Percentiles rank a stretch among this genome's conserved stretches.
Evolutionary conservation across 2,329 filamentous ascomycete species (phyloP).

Genomic region (Fusarium sp.): DNA sequence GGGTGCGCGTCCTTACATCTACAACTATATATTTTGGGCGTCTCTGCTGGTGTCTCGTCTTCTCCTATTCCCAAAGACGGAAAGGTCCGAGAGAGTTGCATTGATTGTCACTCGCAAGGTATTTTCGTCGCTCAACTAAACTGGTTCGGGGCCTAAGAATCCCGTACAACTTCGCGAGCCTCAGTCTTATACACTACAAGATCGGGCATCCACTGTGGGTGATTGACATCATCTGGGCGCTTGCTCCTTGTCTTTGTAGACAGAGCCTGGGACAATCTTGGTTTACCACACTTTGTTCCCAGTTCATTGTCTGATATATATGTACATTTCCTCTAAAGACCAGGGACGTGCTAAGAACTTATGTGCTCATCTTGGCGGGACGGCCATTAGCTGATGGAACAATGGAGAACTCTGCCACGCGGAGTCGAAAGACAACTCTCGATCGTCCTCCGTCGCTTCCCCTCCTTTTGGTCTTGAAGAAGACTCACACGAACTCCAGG

Average conservation of each 20-base stretch:
- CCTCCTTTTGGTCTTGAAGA: background rate
- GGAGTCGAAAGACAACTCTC: background rate
- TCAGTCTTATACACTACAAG: background rate
- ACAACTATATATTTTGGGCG: background rate
- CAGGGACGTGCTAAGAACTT: background rate
- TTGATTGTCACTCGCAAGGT: background rate
- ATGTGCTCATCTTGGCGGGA: background rate
- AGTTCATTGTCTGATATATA: background rate
- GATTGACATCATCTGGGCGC: background rate
- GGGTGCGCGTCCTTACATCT: background rate
- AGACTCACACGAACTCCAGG: background rate
- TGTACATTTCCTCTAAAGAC: background rate
- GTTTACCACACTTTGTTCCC: background rate
- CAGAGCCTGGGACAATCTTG: background rate
- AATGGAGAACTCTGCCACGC: background rate
- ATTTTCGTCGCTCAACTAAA: background rate
- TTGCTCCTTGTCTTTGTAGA: background rate
- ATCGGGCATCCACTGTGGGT: background rate
- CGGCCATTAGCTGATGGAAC: background rate
- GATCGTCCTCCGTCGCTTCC: background rate
- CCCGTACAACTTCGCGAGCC: background rate
- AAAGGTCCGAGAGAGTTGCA: background rate
- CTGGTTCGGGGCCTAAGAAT: background rate
- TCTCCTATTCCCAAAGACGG: background rate
- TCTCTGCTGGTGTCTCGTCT: background rate